Evolutionary conservation across 1,284 basidiomycete genomes (phyloP), one percentile per base, ranked within the genome.

Genomic region (Pascua guehoae): DNA sequence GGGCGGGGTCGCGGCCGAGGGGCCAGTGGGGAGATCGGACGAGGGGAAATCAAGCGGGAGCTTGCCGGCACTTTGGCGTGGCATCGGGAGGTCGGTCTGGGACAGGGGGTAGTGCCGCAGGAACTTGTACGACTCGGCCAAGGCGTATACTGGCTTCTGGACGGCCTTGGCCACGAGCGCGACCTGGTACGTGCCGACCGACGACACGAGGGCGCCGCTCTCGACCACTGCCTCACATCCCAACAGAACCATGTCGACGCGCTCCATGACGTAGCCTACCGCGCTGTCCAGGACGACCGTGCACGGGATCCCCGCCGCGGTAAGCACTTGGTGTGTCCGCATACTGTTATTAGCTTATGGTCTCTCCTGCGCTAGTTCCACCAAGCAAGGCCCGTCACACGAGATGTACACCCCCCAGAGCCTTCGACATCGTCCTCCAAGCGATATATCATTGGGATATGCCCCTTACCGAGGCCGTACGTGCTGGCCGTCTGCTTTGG

Each of bases 91-190:
- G 80, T 98, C 95, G 73, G 93, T 93, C 75, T 98, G 94, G 52
- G 90, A 94, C 74, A 98, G 81, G 43, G 95, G 95, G 79, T 98
- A 98, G 68, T 96, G 82, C 61, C 96, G 88, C 70, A 97, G 87
- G 77, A 98, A 98, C 80, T 98, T 98, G 83, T 94, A 98, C 76
- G 90, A 92, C 80, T 98, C 94, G 38, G 94, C 93, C 43, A 97
- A 83, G 38, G 93, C 93, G 78, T 97, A 98, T 74, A 98, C 93
- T 3, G 96, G 95, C 74, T 95, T 97, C 68, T 92, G 89, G 56
- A 88, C 85, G 39, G 90, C 88, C 77, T 94, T 94, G 54, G 96
- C 95, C 58, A 97, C 89, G 66, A 98, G 88, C 2, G 94, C 96
- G 69, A 98, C 91, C 75, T 97, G 92, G 77, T 92, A 94, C 63